Evolutionary conservation across 2,329 filamentous ascomycete genomes (phyloP).

Genomic region (Arthroderma sp.): DNA sequence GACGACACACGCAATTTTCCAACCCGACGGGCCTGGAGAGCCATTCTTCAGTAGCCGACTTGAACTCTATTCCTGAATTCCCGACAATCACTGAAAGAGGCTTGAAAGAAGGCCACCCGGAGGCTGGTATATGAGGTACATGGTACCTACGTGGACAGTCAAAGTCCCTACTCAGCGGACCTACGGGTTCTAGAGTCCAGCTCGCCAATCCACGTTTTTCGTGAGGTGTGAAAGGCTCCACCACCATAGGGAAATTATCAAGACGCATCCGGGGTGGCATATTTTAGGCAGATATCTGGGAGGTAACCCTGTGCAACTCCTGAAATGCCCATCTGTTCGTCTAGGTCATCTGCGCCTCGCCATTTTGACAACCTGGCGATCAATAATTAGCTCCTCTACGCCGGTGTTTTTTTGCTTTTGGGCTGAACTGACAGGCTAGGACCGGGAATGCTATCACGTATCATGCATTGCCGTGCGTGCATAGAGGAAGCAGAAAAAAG

Average conservation of each 20-base stretch:
- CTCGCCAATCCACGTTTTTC: background rate
- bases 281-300: background rate
- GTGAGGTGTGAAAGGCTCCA: background rate
- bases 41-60: constrained; percentile 1
- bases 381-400: background rate
- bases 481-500: background rate
- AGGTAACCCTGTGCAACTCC: background rate
- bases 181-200: background rate
- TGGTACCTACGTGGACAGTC: background rate
- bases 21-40: constrained; percentile 1
- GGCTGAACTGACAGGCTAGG: background rate
- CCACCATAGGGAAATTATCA: background rate
- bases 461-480: background rate
- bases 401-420: background rate
- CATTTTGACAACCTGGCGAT: background rate
- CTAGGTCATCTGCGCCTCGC: background rate
- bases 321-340: background rate
- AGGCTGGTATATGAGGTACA: background rate
- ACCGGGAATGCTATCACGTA: background rate
- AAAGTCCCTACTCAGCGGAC: background rate
- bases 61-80: background rate
- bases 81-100: background rate
- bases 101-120: background rate
- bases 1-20: background rate
- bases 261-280: background rate